Percentiles rank a stretch among this genome's conserved stretches.
Conservation (phyloP, 805 yeast genomes). For the Blastobotrys mokoenaii region DNA sequence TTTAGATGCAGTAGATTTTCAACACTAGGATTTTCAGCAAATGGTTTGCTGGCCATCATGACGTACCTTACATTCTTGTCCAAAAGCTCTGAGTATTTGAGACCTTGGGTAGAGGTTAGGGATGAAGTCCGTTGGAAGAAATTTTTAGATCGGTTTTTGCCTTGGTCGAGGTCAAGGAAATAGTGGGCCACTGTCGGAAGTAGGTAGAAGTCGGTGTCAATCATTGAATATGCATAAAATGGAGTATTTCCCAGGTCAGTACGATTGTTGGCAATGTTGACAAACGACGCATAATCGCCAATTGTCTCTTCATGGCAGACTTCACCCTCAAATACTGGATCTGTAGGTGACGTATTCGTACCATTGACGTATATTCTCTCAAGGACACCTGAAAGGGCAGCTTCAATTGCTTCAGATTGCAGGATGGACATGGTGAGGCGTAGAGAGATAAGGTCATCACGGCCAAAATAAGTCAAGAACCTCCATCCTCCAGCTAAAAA, state of each 20-base stretch:
- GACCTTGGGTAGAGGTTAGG: slow-evolving; percentile 2
- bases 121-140: slow-evolving; percentile 3
- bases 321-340: slow-evolving; percentile 2
- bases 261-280: slow-evolving; percentile 4
- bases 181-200: slow-evolving; percentile 7
- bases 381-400: neutral
- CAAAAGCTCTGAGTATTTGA: slow-evolving; percentile 2
- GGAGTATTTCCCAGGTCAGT: slow-evolving; percentile 4
- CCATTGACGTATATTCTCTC: neutral
- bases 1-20: slow-evolving; percentile 7
- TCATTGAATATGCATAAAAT: slow-evolving; percentile 6
- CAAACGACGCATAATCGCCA: slow-evolving; percentile 10
- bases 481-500: neutral
- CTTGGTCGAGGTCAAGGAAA: slow-evolving; percentile 4
- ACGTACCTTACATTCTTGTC: slow-evolving; percentile 4
- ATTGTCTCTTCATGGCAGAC: slow-evolving; percentile 10
- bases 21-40: slow-evolving; percentile 7
- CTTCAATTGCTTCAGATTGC: neutral
- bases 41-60: slow-evolving; percentile 3
- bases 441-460: neutral
- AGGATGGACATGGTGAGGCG: neutral
- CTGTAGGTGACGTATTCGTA: neutral
- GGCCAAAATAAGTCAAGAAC: neutral
- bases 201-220: slow-evolving; percentile 5
- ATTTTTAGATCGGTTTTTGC: slow-evolving; percentile 1